A percentile compares a stretch with the other conserved stretches of the same genome.
phyloP scores from a whole-genome alignment of 257 asterid genomes.

The Osmanthus fragrans region DNA sequence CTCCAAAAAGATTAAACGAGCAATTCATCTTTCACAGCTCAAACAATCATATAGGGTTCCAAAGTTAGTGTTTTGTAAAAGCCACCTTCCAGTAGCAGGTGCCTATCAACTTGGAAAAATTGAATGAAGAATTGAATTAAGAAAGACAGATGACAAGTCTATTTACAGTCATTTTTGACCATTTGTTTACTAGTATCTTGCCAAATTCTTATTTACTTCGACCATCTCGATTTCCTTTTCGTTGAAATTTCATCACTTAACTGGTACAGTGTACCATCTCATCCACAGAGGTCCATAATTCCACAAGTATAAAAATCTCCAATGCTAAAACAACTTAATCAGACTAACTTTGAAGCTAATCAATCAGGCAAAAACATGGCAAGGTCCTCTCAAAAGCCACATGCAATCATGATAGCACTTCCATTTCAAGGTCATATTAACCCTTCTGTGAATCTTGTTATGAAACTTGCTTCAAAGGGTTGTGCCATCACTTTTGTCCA shows the following conservation, averaged over 20 bases:
- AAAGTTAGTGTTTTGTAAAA: no score
- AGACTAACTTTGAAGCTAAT: slow-evolving; percentile 6
- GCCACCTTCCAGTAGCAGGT: no score
- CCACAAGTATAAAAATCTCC: neutral
- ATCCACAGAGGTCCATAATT: neutral
- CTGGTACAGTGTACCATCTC: neutral
- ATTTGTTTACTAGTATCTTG: neutral
- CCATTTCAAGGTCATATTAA: slow-evolving; percentile 75
- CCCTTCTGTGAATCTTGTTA: slow-evolving; percentile 56
- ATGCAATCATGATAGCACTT: slow-evolving; percentile 57
- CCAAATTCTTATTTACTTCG: neutral
- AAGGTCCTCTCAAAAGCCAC: slow-evolving; percentile 38
- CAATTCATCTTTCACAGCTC: no score
- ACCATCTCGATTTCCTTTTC: neutral
- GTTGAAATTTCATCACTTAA: neutral
- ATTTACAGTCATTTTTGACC: neutral
- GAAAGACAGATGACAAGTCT: no score
- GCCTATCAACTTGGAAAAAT: no score
- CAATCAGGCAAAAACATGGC: slow-evolving; percentile 24
- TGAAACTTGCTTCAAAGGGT: slow-evolving; percentile 63
- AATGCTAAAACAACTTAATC: slow-evolving; percentile 11
- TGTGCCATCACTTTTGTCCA: slow-evolving; percentile 56
- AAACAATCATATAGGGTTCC: no score
- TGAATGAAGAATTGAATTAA: no score
- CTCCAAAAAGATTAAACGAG: no score